phyloP scores from a whole-genome alignment of 257 asterid genomes.

The Striga asiatica region DNA sequence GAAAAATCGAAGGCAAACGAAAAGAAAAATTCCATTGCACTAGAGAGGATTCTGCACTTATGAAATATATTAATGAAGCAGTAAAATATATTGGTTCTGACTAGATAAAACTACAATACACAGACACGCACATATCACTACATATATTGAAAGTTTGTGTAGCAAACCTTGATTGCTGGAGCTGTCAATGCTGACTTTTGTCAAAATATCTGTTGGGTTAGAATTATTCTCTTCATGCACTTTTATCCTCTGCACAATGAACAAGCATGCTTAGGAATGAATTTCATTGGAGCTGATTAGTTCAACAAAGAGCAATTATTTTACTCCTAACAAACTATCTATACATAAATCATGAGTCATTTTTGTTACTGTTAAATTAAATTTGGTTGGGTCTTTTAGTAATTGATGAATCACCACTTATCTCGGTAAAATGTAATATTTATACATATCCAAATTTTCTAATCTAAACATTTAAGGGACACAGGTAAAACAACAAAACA shows the following conservation, averaged over 20 bases:
- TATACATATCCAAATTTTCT: too few relatives aligned
- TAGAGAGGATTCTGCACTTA: too few relatives aligned
- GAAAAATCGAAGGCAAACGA: too few relatives aligned
- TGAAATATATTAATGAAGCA: neutral
- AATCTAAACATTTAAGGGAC: too few relatives aligned
- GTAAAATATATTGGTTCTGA: neutral
- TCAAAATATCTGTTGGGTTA: constrained; percentile 37
- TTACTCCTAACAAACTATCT: neutral
- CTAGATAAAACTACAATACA: too few relatives aligned
- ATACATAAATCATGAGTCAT: neutral
- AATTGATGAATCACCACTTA: neutral
- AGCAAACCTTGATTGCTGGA: constrained; percentile 29
- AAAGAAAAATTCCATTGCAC: too few relatives aligned
- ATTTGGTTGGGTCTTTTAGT: neutral
- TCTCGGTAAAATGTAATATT: neutral
- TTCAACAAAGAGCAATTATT: neutral
- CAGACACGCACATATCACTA: too few relatives aligned
- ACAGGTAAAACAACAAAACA: neutral
- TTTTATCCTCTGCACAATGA: constrained; percentile 41
- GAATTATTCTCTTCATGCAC: constrained; percentile 19
- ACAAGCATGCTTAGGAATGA: neutral
- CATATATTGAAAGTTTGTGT: neutral
- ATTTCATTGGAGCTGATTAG: neutral
- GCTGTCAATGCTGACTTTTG: constrained; percentile 18
- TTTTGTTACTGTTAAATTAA: neutral